Conservation (phyloP, 129 eudicot species). For the Kitagawia praeruptora region DNA sequence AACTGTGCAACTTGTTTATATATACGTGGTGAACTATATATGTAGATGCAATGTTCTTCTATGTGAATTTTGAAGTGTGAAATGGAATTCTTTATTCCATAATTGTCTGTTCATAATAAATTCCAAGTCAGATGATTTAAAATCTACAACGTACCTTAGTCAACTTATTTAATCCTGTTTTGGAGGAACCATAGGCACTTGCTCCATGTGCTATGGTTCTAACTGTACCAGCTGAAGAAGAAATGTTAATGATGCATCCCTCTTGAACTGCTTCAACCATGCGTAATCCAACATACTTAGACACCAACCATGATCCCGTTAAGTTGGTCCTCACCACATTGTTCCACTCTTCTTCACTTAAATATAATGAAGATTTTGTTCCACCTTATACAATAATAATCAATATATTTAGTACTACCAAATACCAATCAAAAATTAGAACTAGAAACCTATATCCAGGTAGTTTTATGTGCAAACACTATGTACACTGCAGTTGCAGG, state of each 20-base stretch:
- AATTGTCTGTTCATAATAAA: too few relatives aligned
- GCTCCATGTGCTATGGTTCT: constrained; percentile 20
- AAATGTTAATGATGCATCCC: constrained; percentile 44
- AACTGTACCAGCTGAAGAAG: constrained; percentile 39
- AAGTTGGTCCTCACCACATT: constrained; percentile 29
- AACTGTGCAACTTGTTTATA: too few relatives aligned
- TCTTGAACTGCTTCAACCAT: constrained; percentile 35
- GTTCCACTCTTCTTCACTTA: constrained; percentile 46
- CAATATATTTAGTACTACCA: too few relatives aligned
- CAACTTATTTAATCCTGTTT: constrained; percentile 30
- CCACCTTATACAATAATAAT: constrained; percentile 18
- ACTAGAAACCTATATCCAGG: background rate
- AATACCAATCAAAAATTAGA: background rate
- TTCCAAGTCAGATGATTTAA: too few relatives aligned
- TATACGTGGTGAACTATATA: too few relatives aligned
- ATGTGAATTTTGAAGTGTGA: too few relatives aligned
- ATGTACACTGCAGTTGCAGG: too few relatives aligned
- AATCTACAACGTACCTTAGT: constrained; percentile 16
- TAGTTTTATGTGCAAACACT: too few relatives aligned
- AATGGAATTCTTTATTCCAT: too few relatives aligned
- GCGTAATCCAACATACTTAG: constrained; percentile 34
- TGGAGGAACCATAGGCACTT: constrained; percentile 36
- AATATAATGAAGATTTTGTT: constrained; percentile 26
- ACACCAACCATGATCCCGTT: constrained; percentile 49
- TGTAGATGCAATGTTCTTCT: too few relatives aligned